These are phyloP conservation scores for Cardamine resedifolia DNA, from an alignment of 345 rosid genomes.

Conservation along the genomic window DNA sequence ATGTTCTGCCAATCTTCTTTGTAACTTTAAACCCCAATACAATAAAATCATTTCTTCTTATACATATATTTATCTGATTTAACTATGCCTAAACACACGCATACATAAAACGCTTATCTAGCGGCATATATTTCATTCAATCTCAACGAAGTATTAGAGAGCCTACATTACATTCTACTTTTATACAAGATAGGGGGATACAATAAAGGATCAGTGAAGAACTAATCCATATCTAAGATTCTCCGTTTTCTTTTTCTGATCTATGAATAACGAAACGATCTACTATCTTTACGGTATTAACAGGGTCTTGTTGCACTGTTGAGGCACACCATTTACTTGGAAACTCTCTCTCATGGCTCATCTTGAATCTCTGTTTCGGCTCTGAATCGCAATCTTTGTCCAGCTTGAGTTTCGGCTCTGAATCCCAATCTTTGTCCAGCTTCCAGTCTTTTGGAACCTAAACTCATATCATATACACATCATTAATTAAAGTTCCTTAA, in stretches of 20 bases:
- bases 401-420: constrained; percentile 57
- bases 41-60: constrained; percentile 13
- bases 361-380: constrained; percentile 49
- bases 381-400: constrained; percentile 75
- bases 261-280: constrained; percentile 60
- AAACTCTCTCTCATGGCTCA: constrained; percentile 56
- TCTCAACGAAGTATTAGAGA: background rate
- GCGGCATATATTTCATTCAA: constrained; percentile 25
- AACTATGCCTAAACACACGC: background rate
- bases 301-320: constrained; percentile 59
- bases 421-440: constrained; percentile 78
- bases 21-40: constrained; percentile 16
- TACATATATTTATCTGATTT: background rate
- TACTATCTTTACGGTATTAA: constrained; percentile 67
- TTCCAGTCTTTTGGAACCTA: constrained; percentile 98
- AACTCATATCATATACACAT: constrained; percentile 3
- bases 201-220: constrained; percentile 40
- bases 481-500: constrained; percentile 5
- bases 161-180: constrained; percentile 29
- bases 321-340: constrained; percentile 93
- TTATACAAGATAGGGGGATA: constrained; percentile 25
- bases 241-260: constrained; percentile 44
- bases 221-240: constrained; percentile 37
- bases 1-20: constrained; percentile 20
- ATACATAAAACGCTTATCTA: background rate